Evolutionary conservation across 2,329 filamentous ascomycete species (phyloP).

Genomic region (Colletotrichum tropicicola): DNA sequence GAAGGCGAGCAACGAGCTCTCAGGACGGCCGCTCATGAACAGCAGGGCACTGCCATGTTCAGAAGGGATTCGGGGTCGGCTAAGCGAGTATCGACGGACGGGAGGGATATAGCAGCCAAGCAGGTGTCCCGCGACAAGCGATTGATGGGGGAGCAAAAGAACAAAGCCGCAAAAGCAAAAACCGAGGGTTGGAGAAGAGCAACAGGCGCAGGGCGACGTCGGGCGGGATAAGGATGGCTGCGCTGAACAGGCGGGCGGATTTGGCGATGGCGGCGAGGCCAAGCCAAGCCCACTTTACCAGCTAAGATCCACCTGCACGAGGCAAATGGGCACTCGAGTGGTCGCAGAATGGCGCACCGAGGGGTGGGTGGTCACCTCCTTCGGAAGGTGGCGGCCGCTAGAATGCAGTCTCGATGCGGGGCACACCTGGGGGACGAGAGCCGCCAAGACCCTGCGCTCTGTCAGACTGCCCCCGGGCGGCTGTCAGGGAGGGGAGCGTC

Average conservation of each 20-base stretch:
- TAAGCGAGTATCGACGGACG: background rate
- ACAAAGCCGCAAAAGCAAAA: background rate
- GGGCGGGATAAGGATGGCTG: conserved; percentile 6
- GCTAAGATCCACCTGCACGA: conserved; percentile 29
- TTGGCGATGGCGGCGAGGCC: conserved; percentile 20
- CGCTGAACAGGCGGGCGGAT: conserved; percentile 2
- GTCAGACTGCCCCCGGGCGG: background rate
- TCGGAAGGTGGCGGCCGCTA: conserved; percentile 4
- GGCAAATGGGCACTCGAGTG: conserved; percentile 23
- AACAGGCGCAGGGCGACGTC: background rate
- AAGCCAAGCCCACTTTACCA: conserved; percentile 23
- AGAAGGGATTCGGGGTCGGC: conserved; percentile 4
- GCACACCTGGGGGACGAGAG: conserved; percentile 7
- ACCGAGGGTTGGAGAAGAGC: background rate
- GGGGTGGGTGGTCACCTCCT: background rate
- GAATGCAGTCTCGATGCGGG: conserved; percentile 21
- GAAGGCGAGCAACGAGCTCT: conserved; percentile 23
- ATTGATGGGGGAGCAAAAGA: background rate
- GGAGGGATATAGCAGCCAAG: background rate
- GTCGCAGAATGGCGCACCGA: conserved; percentile 23
- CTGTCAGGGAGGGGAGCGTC: too few species aligned
- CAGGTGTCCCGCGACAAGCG: background rate
- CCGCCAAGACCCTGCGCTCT: conserved; percentile 29
- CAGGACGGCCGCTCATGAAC: conserved; percentile 20
- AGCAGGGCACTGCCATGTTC: conserved; percentile 29